A percentile compares a stretch with the other conserved stretches of the same genome.
These are phyloP conservation scores for Pneumocystis wakefieldiae DNA, from an alignment of 1,139 yeast genomes.

Conservation along the genomic window DNA sequence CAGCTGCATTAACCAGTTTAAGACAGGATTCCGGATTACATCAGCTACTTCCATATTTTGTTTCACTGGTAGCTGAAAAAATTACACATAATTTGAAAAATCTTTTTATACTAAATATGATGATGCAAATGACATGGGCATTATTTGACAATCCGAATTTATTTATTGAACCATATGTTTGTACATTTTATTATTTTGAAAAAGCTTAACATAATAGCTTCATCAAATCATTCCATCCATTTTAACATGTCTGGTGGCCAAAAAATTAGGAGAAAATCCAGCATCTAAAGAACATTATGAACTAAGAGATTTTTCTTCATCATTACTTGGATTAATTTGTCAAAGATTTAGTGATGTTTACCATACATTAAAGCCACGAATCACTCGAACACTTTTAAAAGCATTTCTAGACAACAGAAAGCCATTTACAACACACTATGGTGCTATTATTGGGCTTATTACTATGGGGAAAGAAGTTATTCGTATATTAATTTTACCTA, in stretches of 20 bases:
- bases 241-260: slow-evolving; percentile 74
- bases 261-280: slow-evolving; percentile 53
- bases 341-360: slow-evolving; percentile 71
- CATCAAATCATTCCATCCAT: slow-evolving; percentile 95
- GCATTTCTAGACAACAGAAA: slow-evolving; percentile 71
- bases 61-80: slow-evolving; percentile 91
- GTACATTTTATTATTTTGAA: background rate
- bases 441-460: slow-evolving; percentile 72
- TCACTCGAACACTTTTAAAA: slow-evolving; percentile 77
- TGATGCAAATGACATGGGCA: slow-evolving; percentile 81
- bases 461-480: slow-evolving; percentile 81
- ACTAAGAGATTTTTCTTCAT: slow-evolving; percentile 78
- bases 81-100: slow-evolving; percentile 76
- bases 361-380: slow-evolving; percentile 82
- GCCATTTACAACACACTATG: slow-evolving; percentile 82
- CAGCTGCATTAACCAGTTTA: slow-evolving; percentile 71
- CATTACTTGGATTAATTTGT: slow-evolving; percentile 62
- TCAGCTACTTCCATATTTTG: slow-evolving; percentile 89
- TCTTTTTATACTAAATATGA: slow-evolving; percentile 59
- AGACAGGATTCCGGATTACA: slow-evolving; percentile 91
- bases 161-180: slow-evolving; percentile 69
- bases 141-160: slow-evolving; percentile 71
- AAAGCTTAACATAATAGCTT: slow-evolving; percentile 26
- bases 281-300: slow-evolving; percentile 23
- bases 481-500: slow-evolving; percentile 70